Conservation (phyloP, 1,284 basidiomycete genomes). For the Moesziomyces parantarcticus region DNA sequence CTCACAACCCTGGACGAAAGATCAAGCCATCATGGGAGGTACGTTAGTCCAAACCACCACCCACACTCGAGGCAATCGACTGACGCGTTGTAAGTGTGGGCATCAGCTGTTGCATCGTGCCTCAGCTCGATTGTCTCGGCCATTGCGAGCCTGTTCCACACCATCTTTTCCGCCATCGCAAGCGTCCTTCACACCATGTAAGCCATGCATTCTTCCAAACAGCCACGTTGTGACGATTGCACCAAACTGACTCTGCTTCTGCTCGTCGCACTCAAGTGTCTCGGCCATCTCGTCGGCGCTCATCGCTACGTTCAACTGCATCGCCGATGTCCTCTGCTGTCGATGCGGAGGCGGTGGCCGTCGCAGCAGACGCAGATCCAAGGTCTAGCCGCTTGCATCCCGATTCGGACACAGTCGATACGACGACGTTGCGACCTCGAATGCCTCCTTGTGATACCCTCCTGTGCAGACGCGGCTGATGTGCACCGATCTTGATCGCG, state of each 20-base stretch:
- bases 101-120: constrained; percentile 50
- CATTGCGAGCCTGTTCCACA: constrained; percentile 45
- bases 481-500: too few species aligned
- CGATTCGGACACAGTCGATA: too few species aligned
- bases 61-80: not conserved
- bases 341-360: constrained; percentile 42
- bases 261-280: constrained; percentile 15
- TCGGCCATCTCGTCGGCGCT: constrained; percentile 42
- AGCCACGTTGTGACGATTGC: not conserved
- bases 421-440: not conserved
- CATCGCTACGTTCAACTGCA: constrained; percentile 55
- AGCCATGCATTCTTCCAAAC: constrained; percentile 6
- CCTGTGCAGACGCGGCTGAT: not conserved
- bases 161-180: constrained; percentile 52
- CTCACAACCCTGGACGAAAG: too few species aligned
- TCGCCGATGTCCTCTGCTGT: constrained; percentile 57
- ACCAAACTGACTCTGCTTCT: constrained; percentile 1
- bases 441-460: not conserved
- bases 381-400: constrained; percentile 21
- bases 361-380: constrained; percentile 29
- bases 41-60: not conserved
- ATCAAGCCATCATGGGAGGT: constrained; percentile 21
- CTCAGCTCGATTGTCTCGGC: constrained; percentile 47
- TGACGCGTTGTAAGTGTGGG: not conserved
- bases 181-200: constrained; percentile 52